Percentiles rank a stretch among this genome's conserved stretches.
Evolutionary conservation across 1,139 yeast species (phyloP).

Genomic region (Pichia sp.): DNA sequence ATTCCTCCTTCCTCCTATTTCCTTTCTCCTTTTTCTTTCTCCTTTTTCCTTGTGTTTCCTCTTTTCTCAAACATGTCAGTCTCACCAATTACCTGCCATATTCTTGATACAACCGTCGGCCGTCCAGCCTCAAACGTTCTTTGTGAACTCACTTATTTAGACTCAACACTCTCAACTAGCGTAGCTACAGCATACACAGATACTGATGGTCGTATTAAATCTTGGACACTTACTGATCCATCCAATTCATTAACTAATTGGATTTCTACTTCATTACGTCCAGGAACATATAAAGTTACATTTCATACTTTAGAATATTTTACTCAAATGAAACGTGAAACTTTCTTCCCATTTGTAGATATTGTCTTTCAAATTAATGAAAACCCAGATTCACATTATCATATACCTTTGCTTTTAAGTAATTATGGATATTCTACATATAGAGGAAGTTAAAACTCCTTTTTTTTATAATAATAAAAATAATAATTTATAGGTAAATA

Average conservation of each 20-base stretch:
- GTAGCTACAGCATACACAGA: constrained; percentile 68
- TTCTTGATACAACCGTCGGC: constrained; percentile 79
- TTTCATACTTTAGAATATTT: constrained; percentile 72
- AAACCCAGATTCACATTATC: constrained; percentile 76
- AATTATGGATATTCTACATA: constrained; percentile 85
- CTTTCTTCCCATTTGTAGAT: constrained; percentile 83
- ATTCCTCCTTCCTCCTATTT: not conserved
- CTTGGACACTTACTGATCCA: constrained; percentile 41
- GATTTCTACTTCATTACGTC: constrained; percentile 33
- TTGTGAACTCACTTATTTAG: constrained; percentile 48
- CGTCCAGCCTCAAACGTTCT: constrained; percentile 67
- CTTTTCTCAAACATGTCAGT: constrained; percentile 11
- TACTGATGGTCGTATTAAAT: constrained; percentile 66
- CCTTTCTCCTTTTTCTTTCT: not conserved
- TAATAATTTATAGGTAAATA: not conserved
- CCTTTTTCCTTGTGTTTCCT: not conserved
- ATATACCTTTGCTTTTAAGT: constrained; percentile 75
- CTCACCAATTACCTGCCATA: constrained; percentile 75
- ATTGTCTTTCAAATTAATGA: constrained; percentile 59
- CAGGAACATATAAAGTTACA: constrained; percentile 68
- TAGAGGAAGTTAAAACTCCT: constrained; percentile 50
- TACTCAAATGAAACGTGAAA: constrained; percentile 30
- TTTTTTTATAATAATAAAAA: not conserved
- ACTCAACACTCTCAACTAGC: constrained; percentile 27
- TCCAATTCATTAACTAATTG: constrained; percentile 27